A percentile compares a stretch with the other conserved stretches of the same genome.
Conservation (phyloP, 2,329 filamentous ascomycete genomes). For the Trichoderma sp. region DNA sequence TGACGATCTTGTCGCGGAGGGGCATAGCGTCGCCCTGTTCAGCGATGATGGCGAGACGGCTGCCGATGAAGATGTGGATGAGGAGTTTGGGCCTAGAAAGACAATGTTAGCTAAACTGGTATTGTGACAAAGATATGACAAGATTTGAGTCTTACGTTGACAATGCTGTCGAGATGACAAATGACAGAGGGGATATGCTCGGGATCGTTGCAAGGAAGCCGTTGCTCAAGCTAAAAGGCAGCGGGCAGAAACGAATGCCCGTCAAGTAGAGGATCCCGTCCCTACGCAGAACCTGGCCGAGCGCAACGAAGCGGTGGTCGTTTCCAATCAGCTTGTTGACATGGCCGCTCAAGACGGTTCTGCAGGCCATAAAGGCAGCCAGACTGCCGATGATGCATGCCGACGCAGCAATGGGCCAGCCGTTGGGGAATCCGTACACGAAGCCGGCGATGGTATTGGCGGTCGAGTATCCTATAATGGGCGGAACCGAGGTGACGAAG, state of each 20-base stretch:
- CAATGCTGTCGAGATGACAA: slow-evolving; percentile 77
- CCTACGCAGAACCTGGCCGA: slow-evolving; percentile 82
- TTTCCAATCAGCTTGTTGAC: slow-evolving; percentile 76
- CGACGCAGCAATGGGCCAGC: slow-evolving; percentile 78
- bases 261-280: slow-evolving; percentile 86
- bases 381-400: slow-evolving; percentile 78
- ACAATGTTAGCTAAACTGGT: background rate
- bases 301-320: slow-evolving; percentile 84
- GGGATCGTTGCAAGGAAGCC: slow-evolving; percentile 93
- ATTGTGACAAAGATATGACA: background rate
- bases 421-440: slow-evolving; percentile 56
- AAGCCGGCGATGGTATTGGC: slow-evolving; percentile 56
- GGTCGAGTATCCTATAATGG: slow-evolving; percentile 82
- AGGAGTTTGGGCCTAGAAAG: slow-evolving; percentile 71
- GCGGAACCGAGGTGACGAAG: slow-evolving; percentile 78
- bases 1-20: slow-evolving; percentile 70
- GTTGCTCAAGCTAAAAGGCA: slow-evolving; percentile 92
- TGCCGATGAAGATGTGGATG: slow-evolving; percentile 89
- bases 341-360: slow-evolving; percentile 73
- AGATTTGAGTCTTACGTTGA: slow-evolving; percentile 49
- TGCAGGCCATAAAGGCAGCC: slow-evolving; percentile 74
- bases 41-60: slow-evolving; percentile 76
- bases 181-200: slow-evolving; percentile 72
- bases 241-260: slow-evolving; percentile 87
- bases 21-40: slow-evolving; percentile 83